phyloP scores from a whole-genome alignment of 1,284 basidiomycete species.

The Cryptococcus sp. region DNA sequence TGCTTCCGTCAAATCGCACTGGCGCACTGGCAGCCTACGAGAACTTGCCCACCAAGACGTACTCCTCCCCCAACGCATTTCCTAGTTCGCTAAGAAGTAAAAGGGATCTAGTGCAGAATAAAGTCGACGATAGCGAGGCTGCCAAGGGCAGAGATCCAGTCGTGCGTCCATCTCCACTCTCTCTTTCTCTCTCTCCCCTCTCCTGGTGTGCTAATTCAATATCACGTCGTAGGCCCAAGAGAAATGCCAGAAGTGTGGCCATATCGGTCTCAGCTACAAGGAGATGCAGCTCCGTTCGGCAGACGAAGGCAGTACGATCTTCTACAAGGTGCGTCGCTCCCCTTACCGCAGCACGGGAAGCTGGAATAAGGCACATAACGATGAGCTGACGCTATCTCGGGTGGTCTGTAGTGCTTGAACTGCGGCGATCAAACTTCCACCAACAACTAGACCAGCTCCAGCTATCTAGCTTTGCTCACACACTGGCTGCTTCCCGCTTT shows the following conservation, averaged over 20 bases:
- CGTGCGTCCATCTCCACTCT: slow-evolving; percentile 35
- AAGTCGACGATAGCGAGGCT: slow-evolving; percentile 72
- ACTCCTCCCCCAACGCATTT: slow-evolving; percentile 90
- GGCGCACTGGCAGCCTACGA: slow-evolving; percentile 92
- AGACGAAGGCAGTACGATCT: slow-evolving; percentile 84
- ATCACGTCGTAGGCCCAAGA: slow-evolving; percentile 70
- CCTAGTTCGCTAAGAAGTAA: slow-evolving; percentile 85
- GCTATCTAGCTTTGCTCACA: not conserved
- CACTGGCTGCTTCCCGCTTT: not conserved
- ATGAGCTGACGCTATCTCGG: too few species aligned
- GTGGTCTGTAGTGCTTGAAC: slow-evolving; percentile 45
- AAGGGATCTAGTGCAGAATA: slow-evolving; percentile 82
- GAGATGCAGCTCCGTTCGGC: slow-evolving; percentile 73
- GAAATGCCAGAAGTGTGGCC: slow-evolving; percentile 86
- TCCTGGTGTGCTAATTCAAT: not conserved
- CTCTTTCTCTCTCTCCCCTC: not conserved
- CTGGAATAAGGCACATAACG: too few species aligned
- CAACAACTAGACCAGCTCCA: slow-evolving; percentile 47
- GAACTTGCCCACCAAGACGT: slow-evolving; percentile 84
- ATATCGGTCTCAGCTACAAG: slow-evolving; percentile 59
- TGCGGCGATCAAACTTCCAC: slow-evolving; percentile 54
- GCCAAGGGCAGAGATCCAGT: slow-evolving; percentile 68
- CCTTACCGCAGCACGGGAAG: not conserved
- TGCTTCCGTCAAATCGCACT: too few species aligned
- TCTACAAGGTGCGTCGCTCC: slow-evolving; percentile 51